Evolutionary conservation across 768 basidiomycete species (phyloP).

Genomic region (Pisolithus microcarpus): DNA sequence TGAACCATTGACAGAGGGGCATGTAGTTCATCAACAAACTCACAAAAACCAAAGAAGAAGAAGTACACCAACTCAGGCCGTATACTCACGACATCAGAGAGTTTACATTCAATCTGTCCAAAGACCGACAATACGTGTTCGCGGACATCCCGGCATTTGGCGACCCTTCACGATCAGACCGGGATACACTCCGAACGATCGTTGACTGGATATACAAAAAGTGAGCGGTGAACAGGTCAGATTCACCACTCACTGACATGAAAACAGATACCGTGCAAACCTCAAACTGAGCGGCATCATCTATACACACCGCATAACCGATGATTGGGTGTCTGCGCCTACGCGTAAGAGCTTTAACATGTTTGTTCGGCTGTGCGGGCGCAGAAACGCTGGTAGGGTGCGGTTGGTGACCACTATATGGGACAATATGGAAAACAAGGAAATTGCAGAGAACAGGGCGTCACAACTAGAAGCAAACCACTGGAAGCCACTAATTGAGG

Average conservation of each 20-base stretch:
- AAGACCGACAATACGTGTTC: slow-evolving; percentile 10
- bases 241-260: background rate
- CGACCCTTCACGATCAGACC: background rate
- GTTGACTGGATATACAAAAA: no score
- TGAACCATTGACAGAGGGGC: no score
- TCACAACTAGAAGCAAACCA: slow-evolving; percentile 20
- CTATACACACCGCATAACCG: slow-evolving; percentile 30
- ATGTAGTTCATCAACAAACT: no score
- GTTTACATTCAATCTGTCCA: background rate
- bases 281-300: slow-evolving; percentile 24
- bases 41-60: no score
- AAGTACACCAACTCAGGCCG: no score
- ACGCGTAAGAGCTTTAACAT: slow-evolving; percentile 26
- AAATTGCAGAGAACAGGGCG: slow-evolving; percentile 11
- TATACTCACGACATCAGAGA: no score
- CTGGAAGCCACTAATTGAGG: slow-evolving; percentile 6
- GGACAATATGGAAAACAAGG: slow-evolving; percentile 11
- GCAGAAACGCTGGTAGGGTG: slow-evolving; percentile 20
- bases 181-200: no score
- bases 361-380: slow-evolving; percentile 31
- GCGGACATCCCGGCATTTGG: slow-evolving; percentile 12
- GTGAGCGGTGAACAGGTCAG: no score
- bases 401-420: slow-evolving; percentile 11
- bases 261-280: background rate
- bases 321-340: slow-evolving; percentile 26